Percentiles rank a stretch among this genome's conserved stretches.
phyloP scores from a whole-genome alignment of 768 basidiomycete genomes.

The Infundibulicybe gibba region DNA sequence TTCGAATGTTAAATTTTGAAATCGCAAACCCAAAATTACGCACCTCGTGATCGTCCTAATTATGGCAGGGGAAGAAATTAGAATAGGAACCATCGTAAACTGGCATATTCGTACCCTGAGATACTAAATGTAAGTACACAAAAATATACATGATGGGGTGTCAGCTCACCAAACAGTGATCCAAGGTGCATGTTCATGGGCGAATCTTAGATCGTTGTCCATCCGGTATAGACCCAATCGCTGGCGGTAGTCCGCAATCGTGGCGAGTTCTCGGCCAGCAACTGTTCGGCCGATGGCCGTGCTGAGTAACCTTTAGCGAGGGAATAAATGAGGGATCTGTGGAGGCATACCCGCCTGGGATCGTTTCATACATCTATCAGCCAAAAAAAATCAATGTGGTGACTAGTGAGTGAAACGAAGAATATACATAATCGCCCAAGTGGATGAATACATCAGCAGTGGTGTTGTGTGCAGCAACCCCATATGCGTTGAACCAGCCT shows the following conservation, averaged over 20 bases:
- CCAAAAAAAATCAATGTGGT: background rate
- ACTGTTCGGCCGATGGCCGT: constrained; percentile 45
- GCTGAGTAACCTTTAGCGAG: constrained; percentile 16
- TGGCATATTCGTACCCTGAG: constrained; percentile 15
- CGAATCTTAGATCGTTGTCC: constrained; percentile 41
- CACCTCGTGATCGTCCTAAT: constrained; percentile 52
- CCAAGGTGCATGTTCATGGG: constrained; percentile 51
- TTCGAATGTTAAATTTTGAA: background rate
- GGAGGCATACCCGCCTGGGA: constrained; percentile 23
- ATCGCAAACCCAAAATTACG: background rate
- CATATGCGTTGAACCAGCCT: constrained; percentile 61
- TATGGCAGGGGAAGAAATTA: background rate
- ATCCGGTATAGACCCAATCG: constrained; percentile 50
- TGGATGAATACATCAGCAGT: too few species aligned
- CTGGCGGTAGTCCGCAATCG: constrained; percentile 52
- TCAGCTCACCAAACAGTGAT: constrained; percentile 46
- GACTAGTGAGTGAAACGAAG: background rate
- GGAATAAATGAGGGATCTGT: background rate
- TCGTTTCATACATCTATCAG: constrained; percentile 43
- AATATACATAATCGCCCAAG: background rate
- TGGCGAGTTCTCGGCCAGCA: constrained; percentile 51
- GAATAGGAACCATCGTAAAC: background rate
- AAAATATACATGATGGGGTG: background rate
- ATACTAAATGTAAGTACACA: background rate
- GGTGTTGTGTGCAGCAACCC: constrained; percentile 40